Base-by-base conservation (phyloP, 1,139 yeast species). In the Yamadazyma membranifaciens region DNA sequence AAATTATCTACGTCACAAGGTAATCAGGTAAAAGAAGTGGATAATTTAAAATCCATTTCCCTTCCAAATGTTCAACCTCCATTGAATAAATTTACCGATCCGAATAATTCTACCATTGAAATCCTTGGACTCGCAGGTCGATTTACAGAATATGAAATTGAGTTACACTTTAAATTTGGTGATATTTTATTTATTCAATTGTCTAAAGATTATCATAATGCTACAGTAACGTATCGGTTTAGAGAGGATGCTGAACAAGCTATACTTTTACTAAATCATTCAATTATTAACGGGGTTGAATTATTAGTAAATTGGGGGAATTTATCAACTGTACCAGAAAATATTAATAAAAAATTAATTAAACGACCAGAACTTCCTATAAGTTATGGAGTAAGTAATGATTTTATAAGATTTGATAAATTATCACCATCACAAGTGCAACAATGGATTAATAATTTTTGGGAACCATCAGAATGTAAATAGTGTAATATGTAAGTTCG, bases 241-340 rank as follows among this genome's bases (percentile, higher is more conserved):
- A 54, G 78, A 29, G 50, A 61, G 4, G 57, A 67, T 7, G 75
- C 77, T 0, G 73, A 69, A 41, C 36, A 50, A 3, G 75, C 76
- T 0, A 38, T 70, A 10, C 34, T 66, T 7, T 56, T 55, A 37
- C 49, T 67, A 55, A 59, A 67, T 49, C 71, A 72, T 1, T 37
- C 54, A 10, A 49, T 47, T 10, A 55, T 69, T 9, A 60, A 64
- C 43, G 69, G 62, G 14, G 56, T 65, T 38, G 50, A 64, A 12
- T 36, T 70, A 11, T 39, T 45, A n/a, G 54, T 69, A 2, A 47
- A 54, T 6, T 72, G 77, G 77, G 72, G 70, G 5, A 52, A 51
- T 10, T 34, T 42, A 14, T 6, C 12, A 11, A 30, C 27, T 14
- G 17, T 24, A 4, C 15, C 33, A 9, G 9, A 7, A 4, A 36